These are phyloP conservation scores for Heterobasidion occidentale DNA, from an alignment of 1,284 basidiomycete genomes.

Conservation along the genomic window DNA sequence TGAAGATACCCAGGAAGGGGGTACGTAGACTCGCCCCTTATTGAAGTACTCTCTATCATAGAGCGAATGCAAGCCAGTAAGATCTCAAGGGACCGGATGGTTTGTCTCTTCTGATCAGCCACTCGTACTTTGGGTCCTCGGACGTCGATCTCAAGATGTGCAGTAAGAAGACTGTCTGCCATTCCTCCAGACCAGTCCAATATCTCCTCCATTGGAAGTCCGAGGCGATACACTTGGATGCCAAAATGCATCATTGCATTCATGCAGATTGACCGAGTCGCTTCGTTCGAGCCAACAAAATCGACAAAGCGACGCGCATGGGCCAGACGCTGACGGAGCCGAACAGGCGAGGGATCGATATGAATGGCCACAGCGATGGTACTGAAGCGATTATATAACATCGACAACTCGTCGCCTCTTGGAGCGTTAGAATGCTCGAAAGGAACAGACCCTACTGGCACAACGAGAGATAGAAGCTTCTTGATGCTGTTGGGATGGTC, in stretches of 20 bases:
- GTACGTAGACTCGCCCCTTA: not conserved
- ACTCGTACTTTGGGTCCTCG: not conserved
- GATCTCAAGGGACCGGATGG: not conserved
- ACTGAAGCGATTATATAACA: conserved; percentile 83
- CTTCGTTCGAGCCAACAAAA: conserved; percentile 62
- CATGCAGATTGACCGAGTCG: conserved; percentile 69
- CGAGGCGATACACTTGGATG: conserved; percentile 57
- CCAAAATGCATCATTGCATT: conserved; percentile 75
- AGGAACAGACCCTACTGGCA: conserved; percentile 67
- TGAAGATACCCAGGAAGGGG: not conserved
- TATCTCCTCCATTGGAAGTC: conserved; percentile 46
- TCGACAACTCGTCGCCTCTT: conserved; percentile 56
- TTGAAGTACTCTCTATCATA: not conserved
- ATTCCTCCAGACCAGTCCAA: conserved; percentile 67
- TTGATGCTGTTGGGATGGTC: conserved; percentile 42
- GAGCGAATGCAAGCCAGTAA: not conserved
- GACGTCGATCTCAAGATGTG: conserved; percentile 27
- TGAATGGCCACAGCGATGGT: conserved; percentile 73
- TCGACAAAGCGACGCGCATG: conserved; percentile 62
- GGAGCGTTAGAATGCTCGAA: conserved; percentile 48
- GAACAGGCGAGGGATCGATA: conserved; percentile 50
- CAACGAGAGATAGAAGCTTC: conserved; percentile 72
- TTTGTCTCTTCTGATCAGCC: not conserved
- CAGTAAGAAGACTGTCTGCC: conserved; percentile 47
- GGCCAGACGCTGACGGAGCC: conserved; percentile 45